phyloP scores from a whole-genome alignment of 1,139 yeast species.

The Candida freyschussii region DNA sequence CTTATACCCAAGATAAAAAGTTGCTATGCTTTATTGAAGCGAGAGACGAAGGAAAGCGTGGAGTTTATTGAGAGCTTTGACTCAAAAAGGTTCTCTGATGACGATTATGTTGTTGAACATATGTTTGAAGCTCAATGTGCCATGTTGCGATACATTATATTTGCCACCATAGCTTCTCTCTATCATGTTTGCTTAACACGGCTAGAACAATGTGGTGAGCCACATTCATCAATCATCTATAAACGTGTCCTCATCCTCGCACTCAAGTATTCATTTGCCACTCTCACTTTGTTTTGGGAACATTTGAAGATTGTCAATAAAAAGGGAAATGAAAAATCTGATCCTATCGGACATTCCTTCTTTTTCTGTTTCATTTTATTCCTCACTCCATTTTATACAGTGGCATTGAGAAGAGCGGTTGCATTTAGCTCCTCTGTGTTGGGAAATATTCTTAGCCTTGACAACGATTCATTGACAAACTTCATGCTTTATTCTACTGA shows the following conservation, averaged over 20 bases:
- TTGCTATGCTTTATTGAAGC: slow-evolving; percentile 1
- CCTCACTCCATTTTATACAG: slow-evolving; percentile 4
- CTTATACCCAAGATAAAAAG: slow-evolving; percentile 4
- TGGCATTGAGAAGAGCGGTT: slow-evolving; percentile 5
- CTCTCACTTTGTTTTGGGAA: slow-evolving; percentile 2
- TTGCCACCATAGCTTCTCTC: slow-evolving; percentile 4
- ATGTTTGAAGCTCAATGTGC: slow-evolving; percentile 2
- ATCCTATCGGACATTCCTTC: slow-evolving; percentile 6
- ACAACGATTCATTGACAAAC: slow-evolving; percentile 3
- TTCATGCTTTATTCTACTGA: slow-evolving; percentile 6
- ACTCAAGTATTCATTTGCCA: slow-evolving; percentile 6
- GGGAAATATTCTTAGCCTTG: slow-evolving; percentile 2
- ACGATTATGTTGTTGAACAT: slow-evolving; percentile 2
- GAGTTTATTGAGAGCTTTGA: slow-evolving; percentile 1
- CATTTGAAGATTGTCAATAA: slow-evolving; percentile 3
- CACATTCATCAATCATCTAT: slow-evolving; percentile 3
- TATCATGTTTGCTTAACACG: slow-evolving; percentile 5
- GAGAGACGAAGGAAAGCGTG: neutral
- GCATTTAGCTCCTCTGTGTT: slow-evolving; percentile 2
- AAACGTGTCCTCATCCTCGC: slow-evolving; percentile 4
- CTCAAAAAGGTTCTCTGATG: slow-evolving; percentile 1
- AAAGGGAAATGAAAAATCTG: slow-evolving; percentile 2
- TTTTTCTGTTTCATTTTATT: slow-evolving; percentile 3
- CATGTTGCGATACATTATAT: slow-evolving; percentile 5
- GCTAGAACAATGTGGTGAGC: slow-evolving; percentile 4